Evolutionary conservation across 73 alveolate species (phyloP).

Genomic region (Uronychia binucleata): DNA sequence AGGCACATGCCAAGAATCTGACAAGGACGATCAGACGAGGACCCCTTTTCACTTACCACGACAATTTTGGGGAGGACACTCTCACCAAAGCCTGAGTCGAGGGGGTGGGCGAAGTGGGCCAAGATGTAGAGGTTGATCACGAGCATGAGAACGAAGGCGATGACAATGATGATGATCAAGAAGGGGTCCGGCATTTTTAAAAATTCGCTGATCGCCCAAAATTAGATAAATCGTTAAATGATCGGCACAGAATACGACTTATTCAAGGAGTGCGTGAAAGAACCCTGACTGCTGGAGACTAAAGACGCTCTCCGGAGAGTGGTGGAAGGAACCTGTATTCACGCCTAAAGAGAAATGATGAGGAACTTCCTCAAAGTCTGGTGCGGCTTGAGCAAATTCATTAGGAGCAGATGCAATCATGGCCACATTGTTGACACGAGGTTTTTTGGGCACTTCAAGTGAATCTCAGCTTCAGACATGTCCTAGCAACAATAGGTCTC

Average conservation of each 20-base stretch:
- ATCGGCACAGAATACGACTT: neutral
- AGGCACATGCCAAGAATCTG: conserved; percentile 67
- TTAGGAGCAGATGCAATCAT: no score
- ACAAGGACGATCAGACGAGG: conserved; percentile 1
- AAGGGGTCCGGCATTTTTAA: conserved; percentile 26
- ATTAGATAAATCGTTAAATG: neutral
- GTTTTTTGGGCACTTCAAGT: no score
- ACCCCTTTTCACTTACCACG: conserved; percentile 32
- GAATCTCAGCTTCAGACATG: no score
- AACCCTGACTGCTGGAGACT: no score
- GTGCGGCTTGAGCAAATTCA: no score
- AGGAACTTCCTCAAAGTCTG: no score
- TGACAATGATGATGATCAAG: conserved; percentile 11
- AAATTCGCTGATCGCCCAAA: neutral
- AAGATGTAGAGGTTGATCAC: conserved; percentile 32
- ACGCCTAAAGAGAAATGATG: no score
- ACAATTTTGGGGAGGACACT: conserved; percentile 41
- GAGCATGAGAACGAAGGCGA: conserved; percentile 3
- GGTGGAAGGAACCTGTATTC: no score
- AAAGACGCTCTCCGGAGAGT: no score
- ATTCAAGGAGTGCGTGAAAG: neutral
- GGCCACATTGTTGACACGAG: no score
- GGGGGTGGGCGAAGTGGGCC: conserved; percentile 69
- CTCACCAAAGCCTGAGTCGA: conserved; percentile 67
- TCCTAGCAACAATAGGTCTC: no score